phyloP scores from a whole-genome alignment of 352 stramenopile species.

The Phytopythium chamaehyphon region DNA sequence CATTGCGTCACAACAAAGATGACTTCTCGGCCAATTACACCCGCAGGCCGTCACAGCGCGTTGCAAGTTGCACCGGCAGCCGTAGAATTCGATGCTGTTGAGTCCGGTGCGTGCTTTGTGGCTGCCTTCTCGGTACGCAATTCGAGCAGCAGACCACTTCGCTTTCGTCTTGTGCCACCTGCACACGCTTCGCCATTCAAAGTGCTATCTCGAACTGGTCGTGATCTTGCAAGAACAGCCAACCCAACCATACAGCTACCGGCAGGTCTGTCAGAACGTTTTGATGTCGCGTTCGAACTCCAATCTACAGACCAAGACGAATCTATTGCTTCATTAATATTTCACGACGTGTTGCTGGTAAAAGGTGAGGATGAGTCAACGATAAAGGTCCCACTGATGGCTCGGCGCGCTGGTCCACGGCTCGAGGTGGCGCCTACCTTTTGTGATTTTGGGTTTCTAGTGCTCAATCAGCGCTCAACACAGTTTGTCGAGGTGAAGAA shows the following conservation, averaged over 20 bases:
- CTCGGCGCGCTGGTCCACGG: conserved; percentile 43
- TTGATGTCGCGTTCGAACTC: conserved; percentile 62
- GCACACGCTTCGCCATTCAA: conserved; percentile 49
- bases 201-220: conserved; percentile 40
- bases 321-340: conserved; percentile 20
- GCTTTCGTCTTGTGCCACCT: conserved; percentile 55
- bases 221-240: conserved; percentile 54
- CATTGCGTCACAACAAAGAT: neutral
- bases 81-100: conserved; percentile 67
- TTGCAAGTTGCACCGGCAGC: conserved; percentile 60
- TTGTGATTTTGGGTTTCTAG: conserved; percentile 65
- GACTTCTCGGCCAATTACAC: conserved; percentile 13
- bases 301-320: conserved; percentile 3
- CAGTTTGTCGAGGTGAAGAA: conserved; percentile 58
- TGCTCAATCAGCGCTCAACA: conserved; percentile 50
- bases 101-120: conserved; percentile 59
- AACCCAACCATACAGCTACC: conserved; percentile 70
- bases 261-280: conserved; percentile 47
- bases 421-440: conserved; percentile 48
- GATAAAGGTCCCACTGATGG: conserved; percentile 60
- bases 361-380: conserved; percentile 50
- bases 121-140: conserved; percentile 61
- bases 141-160: conserved; percentile 51
- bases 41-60: conserved; percentile 15
- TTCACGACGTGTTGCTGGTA: conserved; percentile 62